Base-by-base conservation (phyloP, 768 basidiomycete genomes). In the Rickenella mellea region DNA sequence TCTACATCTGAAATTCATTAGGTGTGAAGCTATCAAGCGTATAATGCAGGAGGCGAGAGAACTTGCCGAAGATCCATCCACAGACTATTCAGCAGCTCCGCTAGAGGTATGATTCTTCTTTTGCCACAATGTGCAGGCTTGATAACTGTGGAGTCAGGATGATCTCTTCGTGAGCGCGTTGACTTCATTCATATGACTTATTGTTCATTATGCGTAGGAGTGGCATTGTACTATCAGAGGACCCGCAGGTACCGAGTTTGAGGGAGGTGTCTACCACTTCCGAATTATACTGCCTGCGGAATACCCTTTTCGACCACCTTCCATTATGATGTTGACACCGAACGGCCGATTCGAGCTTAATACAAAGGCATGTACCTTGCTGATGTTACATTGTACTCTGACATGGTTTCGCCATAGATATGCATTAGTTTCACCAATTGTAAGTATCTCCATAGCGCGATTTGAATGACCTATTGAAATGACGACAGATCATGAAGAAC, bases 221-320 rank as follows among this genome's bases (percentile, higher is more conserved):
- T 98, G 94, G 94, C 93, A 97, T 57, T 96, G 91, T 57, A 97
- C 94, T n/a, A 71, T 98, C 41, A 80, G 90, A 47, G 94, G 93
- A 2, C 78, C 92, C 1, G 55, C 73, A 11, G 88, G 80, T 12
- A 92, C 90, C 27, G 92, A 97, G 57, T 98, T 84, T 48, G 87
- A 90, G 60, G 90, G 88, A 41, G 94, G 93, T 33, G 65, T 96
- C n/a, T 98, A 98, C 64, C 94, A 97, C 64, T 83, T 96, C 59
- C 80, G 92, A 43, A 83, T 94, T 54, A 63, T 88, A 21, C 67
- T 96, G 6, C 92, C 93, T 10, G 81, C 91, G 41, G 88, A 91
- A 67, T 97, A 98, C 60, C 94, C 94, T 25, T 96, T 98, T 66
- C 80, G 90, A 47, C 91, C 94, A 25, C 94, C 94, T 19, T 89